These are phyloP conservation scores for Volvox africanus DNA, from an alignment of 139 green algal genomes.

Conservation along the genomic window DNA sequence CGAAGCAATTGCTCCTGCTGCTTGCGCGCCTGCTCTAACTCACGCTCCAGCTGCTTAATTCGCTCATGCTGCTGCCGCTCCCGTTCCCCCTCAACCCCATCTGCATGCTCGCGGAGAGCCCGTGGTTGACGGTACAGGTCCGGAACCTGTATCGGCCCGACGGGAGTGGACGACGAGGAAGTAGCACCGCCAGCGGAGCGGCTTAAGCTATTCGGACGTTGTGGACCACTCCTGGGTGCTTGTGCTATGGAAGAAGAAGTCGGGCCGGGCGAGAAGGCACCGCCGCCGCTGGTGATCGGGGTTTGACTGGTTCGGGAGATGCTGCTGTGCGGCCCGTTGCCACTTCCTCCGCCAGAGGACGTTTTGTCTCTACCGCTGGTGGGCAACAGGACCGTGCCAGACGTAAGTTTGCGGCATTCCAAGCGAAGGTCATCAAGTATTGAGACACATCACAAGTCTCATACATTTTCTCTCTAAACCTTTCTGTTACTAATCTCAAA, in stretches of 20 bases:
- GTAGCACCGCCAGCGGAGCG: neutral
- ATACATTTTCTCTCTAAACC: no score
- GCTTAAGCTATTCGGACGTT: neutral
- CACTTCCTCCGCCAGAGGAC: no score
- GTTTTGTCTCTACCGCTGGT: no score
- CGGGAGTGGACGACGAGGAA: neutral
- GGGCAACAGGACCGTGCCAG: no score
- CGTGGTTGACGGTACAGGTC: neutral
- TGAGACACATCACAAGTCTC: no score
- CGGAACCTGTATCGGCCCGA: neutral
- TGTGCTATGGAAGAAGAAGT: neutral
- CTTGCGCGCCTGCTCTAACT: neutral
- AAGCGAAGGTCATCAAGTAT: no score
- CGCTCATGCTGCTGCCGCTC: neutral
- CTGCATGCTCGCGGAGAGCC: neutral
- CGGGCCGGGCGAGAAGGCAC: neutral
- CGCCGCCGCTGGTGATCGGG: neutral
- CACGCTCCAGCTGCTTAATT: neutral
- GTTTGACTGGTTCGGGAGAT: neutral
- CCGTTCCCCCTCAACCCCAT: neutral
- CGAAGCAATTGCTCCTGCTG: slow-evolving; percentile 4
- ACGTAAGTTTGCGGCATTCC: no score
- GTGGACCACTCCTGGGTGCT: neutral
- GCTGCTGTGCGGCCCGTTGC: neutral
- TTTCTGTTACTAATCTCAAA: no score